Conservation (phyloP, 495 filamentous ascomycete species). For the Aspergillus affinis region DNA sequence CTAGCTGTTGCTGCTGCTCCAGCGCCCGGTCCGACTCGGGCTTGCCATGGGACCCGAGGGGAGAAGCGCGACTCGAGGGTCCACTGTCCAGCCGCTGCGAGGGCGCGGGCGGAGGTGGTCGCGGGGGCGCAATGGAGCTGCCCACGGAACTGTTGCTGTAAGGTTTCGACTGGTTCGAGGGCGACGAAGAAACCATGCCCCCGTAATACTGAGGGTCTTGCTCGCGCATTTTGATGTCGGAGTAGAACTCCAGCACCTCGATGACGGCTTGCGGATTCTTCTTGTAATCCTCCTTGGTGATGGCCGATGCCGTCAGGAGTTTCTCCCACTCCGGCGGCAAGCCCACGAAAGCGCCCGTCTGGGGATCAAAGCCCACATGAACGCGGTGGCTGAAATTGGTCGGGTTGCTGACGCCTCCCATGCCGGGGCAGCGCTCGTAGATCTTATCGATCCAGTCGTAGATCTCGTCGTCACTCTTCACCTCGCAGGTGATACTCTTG, state of each 20-base stretch:
- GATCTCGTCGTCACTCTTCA: constrained; percentile 91
- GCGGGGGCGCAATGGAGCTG: constrained; percentile 73
- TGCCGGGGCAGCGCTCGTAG: constrained; percentile 91
- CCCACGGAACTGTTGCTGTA: constrained; percentile 48
- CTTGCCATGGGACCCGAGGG: constrained; percentile 33
- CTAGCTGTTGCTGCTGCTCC: constrained; percentile 43
- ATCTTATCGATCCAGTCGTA: constrained; percentile 99
- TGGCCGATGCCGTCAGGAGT: constrained; percentile 88
- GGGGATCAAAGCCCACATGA: constrained; percentile 95
- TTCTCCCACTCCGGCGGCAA: constrained; percentile 96
- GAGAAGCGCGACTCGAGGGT: constrained; percentile 39
- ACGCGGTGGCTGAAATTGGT: constrained; percentile 96
- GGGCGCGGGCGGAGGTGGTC: constrained; percentile 61
- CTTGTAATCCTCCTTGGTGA: constrained; percentile 96
- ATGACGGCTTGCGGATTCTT: constrained; percentile 98
- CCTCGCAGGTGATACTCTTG: constrained; percentile 79
- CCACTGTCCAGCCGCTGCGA: constrained; percentile 44
- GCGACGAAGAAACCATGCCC: constrained; percentile 59
- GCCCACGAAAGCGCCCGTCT: constrained; percentile 89
- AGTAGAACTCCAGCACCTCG: constrained; percentile 96
- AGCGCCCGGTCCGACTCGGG: constrained; percentile 36
- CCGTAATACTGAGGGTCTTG: constrained; percentile 77
- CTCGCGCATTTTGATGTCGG: constrained; percentile 84
- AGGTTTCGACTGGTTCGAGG: constrained; percentile 48
- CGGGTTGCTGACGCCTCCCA: constrained; percentile 97